phyloP scores from a whole-genome alignment of 352 stramenopile species.

The Blastocystis sp. region DNA sequence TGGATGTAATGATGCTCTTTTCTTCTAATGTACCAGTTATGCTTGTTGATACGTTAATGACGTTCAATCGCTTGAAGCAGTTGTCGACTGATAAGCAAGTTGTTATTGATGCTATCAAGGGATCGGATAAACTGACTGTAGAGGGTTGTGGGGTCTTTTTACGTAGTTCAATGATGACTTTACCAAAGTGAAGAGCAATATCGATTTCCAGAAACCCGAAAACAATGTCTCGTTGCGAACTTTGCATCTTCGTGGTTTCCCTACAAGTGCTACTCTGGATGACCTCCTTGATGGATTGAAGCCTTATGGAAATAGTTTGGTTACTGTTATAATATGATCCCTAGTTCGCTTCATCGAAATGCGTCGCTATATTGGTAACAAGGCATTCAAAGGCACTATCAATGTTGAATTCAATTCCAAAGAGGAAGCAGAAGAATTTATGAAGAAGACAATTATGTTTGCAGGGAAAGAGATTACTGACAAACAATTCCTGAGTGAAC shows the following conservation, averaged over 20 bases:
- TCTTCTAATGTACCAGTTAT: neutral
- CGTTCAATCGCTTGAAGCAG: conserved; percentile 62
- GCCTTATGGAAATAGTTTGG: conserved; percentile 30
- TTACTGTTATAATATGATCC: neutral
- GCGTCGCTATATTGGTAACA: conserved; percentile 46
- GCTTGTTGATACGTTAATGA: conserved; percentile 48
- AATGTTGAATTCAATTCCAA: conserved; percentile 55
- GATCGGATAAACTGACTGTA: conserved; percentile 42
- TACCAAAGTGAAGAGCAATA: conserved; percentile 55
- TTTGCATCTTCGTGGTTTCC: conserved; percentile 50
- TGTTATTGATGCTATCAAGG: conserved; percentile 48
- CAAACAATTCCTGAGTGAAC: conserved; percentile 17
- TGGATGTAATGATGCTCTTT: neutral
- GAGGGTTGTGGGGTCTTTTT: neutral
- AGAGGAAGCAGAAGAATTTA: conserved; percentile 41
- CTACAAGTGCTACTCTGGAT: conserved; percentile 45
- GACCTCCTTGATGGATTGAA: conserved; percentile 57
- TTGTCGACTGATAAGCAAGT: conserved; percentile 47
- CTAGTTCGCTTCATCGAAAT: conserved; percentile 62
- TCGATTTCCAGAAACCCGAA: conserved; percentile 46
- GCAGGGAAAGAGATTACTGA: conserved; percentile 60
- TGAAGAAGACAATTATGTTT: conserved; percentile 61
- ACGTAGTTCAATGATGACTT: conserved; percentile 58
- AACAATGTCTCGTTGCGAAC: conserved; percentile 35
- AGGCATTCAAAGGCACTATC: conserved; percentile 55